Percentiles rank a stretch among this genome's conserved stretches.
Evolutionary conservation across 192 early-diverging fungal genomes (phyloP).

Genomic region (Coemansia brasiliensis): DNA sequence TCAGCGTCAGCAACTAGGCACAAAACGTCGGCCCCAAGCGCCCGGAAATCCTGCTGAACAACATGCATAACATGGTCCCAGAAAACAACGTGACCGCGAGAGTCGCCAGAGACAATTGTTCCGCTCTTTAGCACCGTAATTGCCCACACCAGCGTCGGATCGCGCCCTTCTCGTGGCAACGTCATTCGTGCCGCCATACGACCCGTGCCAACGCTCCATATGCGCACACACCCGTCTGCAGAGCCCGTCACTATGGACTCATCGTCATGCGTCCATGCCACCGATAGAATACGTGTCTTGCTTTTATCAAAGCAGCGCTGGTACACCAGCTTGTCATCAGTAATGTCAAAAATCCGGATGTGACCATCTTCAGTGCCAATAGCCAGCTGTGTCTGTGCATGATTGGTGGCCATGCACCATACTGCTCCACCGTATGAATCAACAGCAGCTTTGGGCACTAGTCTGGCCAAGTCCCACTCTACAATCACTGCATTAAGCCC

Average conservation of each 20-base stretch:
- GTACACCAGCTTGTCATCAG: conserved; percentile 67
- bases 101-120: conserved; percentile 87
- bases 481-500: conserved; percentile 81
- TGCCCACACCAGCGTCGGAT: conserved; percentile 90
- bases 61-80: conserved; percentile 77
- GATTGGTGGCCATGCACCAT: conserved; percentile 89
- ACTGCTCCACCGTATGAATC: conserved; percentile 89
- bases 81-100: conserved; percentile 85
- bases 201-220: conserved; percentile 63
- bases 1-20: conserved; percentile 67
- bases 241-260: conserved; percentile 76
- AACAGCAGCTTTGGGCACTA: conserved; percentile 65
- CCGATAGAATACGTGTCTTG: conserved; percentile 73
- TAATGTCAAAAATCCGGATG: conserved; percentile 84
- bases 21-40: conserved; percentile 87
- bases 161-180: conserved; percentile 65
- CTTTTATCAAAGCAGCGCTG: conserved; percentile 66
- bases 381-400: conserved; percentile 73
- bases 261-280: conserved; percentile 81
- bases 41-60: conserved; percentile 66
- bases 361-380: conserved; percentile 93
- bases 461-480: conserved; percentile 80
- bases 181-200: conserved; percentile 69
- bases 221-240: conserved; percentile 75
- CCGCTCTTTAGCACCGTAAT: conserved; percentile 66